Conservation (phyloP, 176 grass and related monocot species). For the Bolboschoenus planiculmis region DNA sequence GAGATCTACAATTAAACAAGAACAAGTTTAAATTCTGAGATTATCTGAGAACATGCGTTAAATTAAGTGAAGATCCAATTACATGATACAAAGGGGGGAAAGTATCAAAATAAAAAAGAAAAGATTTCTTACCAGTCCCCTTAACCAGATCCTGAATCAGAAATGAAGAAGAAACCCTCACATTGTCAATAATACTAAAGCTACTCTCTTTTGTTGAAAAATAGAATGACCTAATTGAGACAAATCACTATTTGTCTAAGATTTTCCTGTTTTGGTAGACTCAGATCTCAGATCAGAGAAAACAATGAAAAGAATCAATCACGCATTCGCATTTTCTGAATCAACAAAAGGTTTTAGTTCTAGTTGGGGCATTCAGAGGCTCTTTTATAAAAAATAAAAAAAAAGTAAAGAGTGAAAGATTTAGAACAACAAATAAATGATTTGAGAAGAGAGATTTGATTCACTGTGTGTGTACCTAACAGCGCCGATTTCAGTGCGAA, state of each 20-base stretch:
- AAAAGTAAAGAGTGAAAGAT: neutral
- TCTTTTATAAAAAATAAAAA: too few species aligned
- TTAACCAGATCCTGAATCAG: conserved; percentile 26
- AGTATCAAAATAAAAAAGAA: neutral
- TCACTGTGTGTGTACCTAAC: conserved; percentile 21
- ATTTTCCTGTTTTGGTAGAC: neutral
- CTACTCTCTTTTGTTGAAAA: conserved; percentile 10
- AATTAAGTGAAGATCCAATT: neutral
- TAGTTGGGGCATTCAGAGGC: neutral
- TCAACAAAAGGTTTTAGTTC: neutral
- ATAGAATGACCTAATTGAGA: neutral
- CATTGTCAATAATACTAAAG: conserved; percentile 17
- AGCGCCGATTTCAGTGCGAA: conserved; percentile 14
- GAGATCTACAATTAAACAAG: conserved; percentile 14
- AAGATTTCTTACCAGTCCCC: conserved; percentile 1
- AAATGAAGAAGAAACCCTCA: neutral
- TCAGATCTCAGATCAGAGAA: conserved; percentile 23
- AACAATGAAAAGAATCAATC: neutral
- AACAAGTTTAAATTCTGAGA: neutral
- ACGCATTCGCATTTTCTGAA: conserved; percentile 13
- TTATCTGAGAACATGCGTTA: neutral
- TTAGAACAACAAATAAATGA: neutral
- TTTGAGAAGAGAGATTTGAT: conserved; percentile 8
- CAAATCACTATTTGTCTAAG: neutral
- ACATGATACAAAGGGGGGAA: neutral